Base-by-base conservation (phyloP, 1,284 basidiomycete genomes). In the Apiotrichum veenhuisii region DNA sequence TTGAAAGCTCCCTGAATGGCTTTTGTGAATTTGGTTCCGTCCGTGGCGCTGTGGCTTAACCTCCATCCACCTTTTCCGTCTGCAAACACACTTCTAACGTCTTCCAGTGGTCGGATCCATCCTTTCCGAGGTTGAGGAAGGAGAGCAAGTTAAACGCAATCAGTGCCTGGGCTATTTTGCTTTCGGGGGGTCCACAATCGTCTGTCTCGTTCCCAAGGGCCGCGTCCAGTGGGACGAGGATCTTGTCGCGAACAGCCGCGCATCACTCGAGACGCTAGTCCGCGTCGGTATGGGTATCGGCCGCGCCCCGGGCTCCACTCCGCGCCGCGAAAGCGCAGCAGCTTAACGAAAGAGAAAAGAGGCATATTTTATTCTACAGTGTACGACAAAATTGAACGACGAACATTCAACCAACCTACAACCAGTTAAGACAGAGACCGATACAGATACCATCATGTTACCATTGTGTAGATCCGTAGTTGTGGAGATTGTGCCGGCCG, bases 151-250 rank as follows among this genome's bases (percentile, higher is more conserved):
- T 44, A 81, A 82, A 67, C 84, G 90, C 10, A 92, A 92, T 3
- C 83, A 96, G 61, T 94, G 97, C 72, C 84, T 96, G 65, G 93
- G 93, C 1, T 95, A 91, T 74, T 95, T 95, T 69, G 90, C 90
- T 0, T 95, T 94, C 69, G 92, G 90, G 51, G 92, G 93, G 0
- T 91, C 87, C 23, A 96, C 92, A 3, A 87, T 95, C 60, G 90
- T 96, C 22, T 78, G 89, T 48, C 74, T 95, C 22, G 91, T 95
- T 64, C 89, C 93, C 77, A 87, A 85, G 66, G 89, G 87, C 11
- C 81, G 77, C 1, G 82, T 96, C 9, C 79, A 85, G 67, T 97
- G 91, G 86, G 95, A 98, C 68, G 86, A 92, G 63, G 95, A 98
- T 73, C 75, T 97, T n/a, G 67, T 92, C 25, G 81, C 88, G 62